A percentile compares a stretch with the other conserved stretches of the same genome.
Evolutionary conservation across 441 rosid genomes (phyloP).

Genomic region (Brassica balearica): DNA sequence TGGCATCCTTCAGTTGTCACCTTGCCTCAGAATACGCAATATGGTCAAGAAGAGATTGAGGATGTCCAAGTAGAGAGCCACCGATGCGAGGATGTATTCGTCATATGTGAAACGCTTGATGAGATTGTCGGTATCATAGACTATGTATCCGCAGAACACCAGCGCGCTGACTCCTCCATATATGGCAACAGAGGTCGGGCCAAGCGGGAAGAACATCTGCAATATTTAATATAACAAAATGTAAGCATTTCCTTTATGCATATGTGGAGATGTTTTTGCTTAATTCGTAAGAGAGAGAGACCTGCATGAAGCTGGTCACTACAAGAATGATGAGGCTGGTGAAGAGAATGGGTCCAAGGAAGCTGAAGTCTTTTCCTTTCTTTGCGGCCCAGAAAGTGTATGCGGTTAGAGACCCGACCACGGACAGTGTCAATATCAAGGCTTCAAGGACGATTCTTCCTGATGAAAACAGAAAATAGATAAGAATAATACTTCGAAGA

Average conservation of each 20-base stretch:
- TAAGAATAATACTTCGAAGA: too few species aligned
- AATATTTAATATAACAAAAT: constrained; percentile 5
- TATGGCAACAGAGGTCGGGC: constrained; percentile 73
- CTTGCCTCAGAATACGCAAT: constrained; percentile 70
- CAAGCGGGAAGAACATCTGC: constrained; percentile 90
- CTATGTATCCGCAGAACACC: constrained; percentile 84
- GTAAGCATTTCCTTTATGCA: not conserved
- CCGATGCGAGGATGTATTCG: constrained; percentile 84
- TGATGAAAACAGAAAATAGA: constrained; percentile 41
- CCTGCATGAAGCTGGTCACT: constrained; percentile 85
- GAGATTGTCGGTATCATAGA: constrained; percentile 84
- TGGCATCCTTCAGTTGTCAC: constrained; percentile 51
- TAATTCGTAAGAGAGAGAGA: constrained; percentile 18
- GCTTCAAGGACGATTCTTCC: constrained; percentile 97
- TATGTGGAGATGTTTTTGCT: not conserved
- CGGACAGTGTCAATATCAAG: constrained; percentile 81
- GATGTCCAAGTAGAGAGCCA: constrained; percentile 83
- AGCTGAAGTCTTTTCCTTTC: constrained; percentile 93
- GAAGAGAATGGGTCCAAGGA: constrained; percentile 86
- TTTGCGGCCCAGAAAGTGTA: constrained; percentile 97
- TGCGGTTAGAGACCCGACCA: constrained; percentile 77
- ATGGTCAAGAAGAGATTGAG: constrained; percentile 87
- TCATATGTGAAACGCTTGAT: constrained; percentile 92
- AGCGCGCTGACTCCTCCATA: constrained; percentile 81
- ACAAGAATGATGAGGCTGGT: constrained; percentile 77